These are phyloP conservation scores for Talaromyces sp. DNA, from an alignment of 2,329 filamentous ascomycete genomes.

Conservation along the genomic window DNA sequence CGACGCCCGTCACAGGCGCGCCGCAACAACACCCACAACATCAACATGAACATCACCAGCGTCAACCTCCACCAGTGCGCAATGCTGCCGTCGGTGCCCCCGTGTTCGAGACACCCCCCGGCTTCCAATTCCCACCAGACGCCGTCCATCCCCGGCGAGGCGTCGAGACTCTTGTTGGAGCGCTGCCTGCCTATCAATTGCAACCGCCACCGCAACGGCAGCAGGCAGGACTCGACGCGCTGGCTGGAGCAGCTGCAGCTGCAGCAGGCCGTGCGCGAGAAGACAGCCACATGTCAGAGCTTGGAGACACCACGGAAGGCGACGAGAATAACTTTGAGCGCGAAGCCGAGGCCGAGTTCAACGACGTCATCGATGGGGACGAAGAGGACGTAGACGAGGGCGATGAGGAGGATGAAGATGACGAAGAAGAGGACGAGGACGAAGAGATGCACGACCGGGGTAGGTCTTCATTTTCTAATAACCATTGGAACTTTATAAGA, in stretches of 20 bases:
- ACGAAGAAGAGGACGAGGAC: conserved; percentile 21
- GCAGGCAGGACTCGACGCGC: background rate
- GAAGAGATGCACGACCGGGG: conserved; percentile 28
- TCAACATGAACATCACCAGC: background rate
- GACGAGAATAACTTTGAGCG: conserved; percentile 12
- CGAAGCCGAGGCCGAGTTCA: conserved; percentile 13
- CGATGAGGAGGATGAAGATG: conserved; percentile 23
- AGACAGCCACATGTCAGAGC: background rate
- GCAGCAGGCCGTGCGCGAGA: background rate
- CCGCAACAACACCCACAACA: conserved; percentile 3
- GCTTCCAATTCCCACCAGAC: conserved; percentile 2
- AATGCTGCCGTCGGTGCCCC: background rate
- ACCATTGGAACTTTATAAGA: background rate
- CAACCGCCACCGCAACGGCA: background rate
- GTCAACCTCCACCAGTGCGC: conserved; percentile 1
- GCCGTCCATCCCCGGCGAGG: background rate
- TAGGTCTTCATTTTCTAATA: conserved; percentile 10
- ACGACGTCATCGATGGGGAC: conserved; percentile 23
- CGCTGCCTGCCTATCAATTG: background rate
- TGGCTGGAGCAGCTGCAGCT: background rate
- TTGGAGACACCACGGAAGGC: conserved; percentile 4
- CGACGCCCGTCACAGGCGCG: background rate
- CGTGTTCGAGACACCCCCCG: conserved; percentile 5
- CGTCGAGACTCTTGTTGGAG: background rate
- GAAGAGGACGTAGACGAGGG: conserved; percentile 21